phyloP scores from a whole-genome alignment of 306 rosid genomes.

The Abrus pulchellus region DNA sequence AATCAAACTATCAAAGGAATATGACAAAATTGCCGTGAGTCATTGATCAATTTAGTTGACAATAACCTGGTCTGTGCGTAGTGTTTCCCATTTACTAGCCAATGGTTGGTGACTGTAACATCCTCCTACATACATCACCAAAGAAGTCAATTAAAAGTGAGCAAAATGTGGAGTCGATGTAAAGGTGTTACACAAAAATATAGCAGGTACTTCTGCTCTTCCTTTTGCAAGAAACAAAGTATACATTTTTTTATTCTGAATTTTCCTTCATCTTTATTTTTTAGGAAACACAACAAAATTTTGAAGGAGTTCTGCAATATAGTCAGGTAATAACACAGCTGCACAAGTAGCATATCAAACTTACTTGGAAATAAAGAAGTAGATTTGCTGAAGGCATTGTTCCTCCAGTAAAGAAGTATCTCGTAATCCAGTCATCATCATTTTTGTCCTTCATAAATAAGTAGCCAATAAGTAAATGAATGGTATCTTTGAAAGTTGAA shows the following conservation, averaged over 20 bases:
- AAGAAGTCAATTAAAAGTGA: slow-evolving; percentile 20
- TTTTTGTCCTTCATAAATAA: slow-evolving; percentile 65
- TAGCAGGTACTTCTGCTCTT: neutral
- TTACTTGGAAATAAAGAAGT: slow-evolving; percentile 90
- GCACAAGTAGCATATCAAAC: slow-evolving; percentile 10
- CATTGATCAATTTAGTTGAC: neutral
- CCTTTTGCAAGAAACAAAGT: neutral
- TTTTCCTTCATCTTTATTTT: neutral
- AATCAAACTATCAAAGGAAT: neutral
- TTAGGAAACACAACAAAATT: neutral
- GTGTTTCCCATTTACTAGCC: slow-evolving; percentile 92
- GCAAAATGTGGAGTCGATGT: neutral
- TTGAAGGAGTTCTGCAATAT: neutral
- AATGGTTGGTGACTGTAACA: slow-evolving; percentile 77
- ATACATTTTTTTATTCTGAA: neutral
- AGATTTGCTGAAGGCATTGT: slow-evolving; percentile 97
- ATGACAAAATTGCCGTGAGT: slow-evolving; percentile 1
- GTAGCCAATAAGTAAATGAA: slow-evolving; percentile 9
- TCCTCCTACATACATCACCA: slow-evolving; percentile 67
- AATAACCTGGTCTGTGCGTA: slow-evolving; percentile 86
- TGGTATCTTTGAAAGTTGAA: neutral
- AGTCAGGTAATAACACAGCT: slow-evolving; percentile 31
- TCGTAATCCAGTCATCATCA: slow-evolving; percentile 94
- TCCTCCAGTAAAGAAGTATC: slow-evolving; percentile 90
- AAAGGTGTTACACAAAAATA: neutral